Base-by-base conservation (phyloP, 164 flowering plant genomes). In the Kalanchoe fedtschenkoi region DNA sequence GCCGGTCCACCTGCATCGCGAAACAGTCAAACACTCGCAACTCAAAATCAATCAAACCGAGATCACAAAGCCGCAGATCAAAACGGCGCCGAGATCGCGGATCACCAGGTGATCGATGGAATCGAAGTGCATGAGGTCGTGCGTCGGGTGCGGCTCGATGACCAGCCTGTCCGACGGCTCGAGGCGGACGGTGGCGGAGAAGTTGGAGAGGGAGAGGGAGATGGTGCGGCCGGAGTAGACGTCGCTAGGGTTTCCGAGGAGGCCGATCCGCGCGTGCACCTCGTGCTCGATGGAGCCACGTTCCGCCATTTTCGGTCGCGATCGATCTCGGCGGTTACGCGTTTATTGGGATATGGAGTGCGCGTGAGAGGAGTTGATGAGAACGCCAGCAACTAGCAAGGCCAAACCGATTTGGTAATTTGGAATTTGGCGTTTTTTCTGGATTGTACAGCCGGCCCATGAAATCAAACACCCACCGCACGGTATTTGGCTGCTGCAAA, bases 191-290 rank as follows among this genome's bases (percentile, higher is more conserved):
- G 83, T 60, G 11, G 99, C 96, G 76, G 77, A 90, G 87, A 90
- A 93, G 62, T 93, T 90, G 47, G 73, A 84, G 39, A 90, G 71
- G 65, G 77, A 78, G 72, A 88, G 69, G 13, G 97, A 88, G 68
- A 93, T 86, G 1, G 95, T 77, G 6, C 82, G 78, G 63, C 99
- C 97, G 60, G 46, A 74, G 68, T 93, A 93, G 16, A 90, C 97
- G 65, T 90, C 97, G 67, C 97, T 88, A 2, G 97, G 98, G 71
- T 93, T 93, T 0, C 97, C 97, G 10, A 93, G 74, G 0, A 93
- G 65, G 3, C 97, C 98, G 1, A 93, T 78, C 32, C 97, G 68
- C 0, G 95, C 97, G 42, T 80, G 79, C 0, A 83, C 75, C 61
- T 72, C 85, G 79, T 79, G 95, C 72, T 83, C 92, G 56, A 90